Evolutionary conservation across 768 basidiomycete species (phyloP).

Genomic region (Agaricus subrufescens): DNA sequence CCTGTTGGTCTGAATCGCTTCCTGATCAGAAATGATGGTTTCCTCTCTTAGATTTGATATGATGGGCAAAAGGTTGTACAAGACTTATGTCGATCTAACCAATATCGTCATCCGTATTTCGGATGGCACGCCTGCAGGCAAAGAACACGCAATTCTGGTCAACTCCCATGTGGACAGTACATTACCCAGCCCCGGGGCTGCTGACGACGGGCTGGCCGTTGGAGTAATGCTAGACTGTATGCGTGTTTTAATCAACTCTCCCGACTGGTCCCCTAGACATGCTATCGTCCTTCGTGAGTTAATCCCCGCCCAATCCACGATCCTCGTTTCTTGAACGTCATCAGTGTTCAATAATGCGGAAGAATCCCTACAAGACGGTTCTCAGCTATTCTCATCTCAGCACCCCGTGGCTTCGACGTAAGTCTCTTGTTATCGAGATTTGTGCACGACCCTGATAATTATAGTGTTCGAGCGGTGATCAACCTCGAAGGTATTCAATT

Average conservation of each 20-base stretch:
- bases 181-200: constrained; percentile 82
- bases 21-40: background rate
- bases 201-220: constrained; percentile 84
- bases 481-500: constrained; percentile 75
- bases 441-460: background rate
- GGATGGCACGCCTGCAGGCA: constrained; percentile 63
- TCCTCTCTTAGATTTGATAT: constrained; percentile 73
- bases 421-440: constrained; percentile 20
- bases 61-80: constrained; percentile 79
- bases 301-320: background rate
- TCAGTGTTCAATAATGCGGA: constrained; percentile 94
- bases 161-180: constrained; percentile 91
- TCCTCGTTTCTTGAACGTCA: background rate
- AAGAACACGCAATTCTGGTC: constrained; percentile 79
- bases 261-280: constrained; percentile 68
- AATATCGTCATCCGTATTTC: constrained; percentile 90
- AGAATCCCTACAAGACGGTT: constrained; percentile 92
- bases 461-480: constrained; percentile 76
- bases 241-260: constrained; percentile 66
- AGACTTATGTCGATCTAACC: constrained; percentile 80
- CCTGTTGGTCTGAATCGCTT: background rate
- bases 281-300: constrained; percentile 78
- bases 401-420: constrained; percentile 71
- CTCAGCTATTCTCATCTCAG: constrained; percentile 90
- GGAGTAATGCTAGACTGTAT: constrained; percentile 91